Evolutionary conservation across 1,139 yeast genomes (phyloP).

Genomic region (Nadsonia starkeyi-henricii): DNA sequence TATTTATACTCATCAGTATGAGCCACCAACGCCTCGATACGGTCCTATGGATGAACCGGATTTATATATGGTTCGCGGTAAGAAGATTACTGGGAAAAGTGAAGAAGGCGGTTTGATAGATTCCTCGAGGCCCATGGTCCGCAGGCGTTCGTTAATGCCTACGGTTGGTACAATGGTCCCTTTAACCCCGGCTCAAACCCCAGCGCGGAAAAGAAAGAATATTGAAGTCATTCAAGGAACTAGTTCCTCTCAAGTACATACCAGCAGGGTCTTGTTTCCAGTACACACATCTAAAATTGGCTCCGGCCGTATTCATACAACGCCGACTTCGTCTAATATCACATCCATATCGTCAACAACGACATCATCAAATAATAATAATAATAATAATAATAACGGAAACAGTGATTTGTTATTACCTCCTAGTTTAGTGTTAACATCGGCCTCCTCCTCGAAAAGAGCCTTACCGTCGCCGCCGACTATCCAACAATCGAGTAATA

Average conservation of each 20-base stretch:
- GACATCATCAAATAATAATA: too few species aligned
- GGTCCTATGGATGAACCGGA: constrained; percentile 25
- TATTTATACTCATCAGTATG: constrained; percentile 12
- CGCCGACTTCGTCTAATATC: constrained; percentile 1
- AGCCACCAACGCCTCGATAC: constrained; percentile 25
- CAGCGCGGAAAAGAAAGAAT: constrained; percentile 7
- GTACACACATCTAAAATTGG: constrained; percentile 7
- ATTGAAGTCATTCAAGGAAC: constrained; percentile 6
- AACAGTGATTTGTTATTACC: too few species aligned
- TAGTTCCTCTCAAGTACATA: neutral
- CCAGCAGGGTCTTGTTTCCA: constrained; percentile 8
- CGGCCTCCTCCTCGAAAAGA: too few species aligned
- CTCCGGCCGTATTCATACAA: constrained; percentile 7
- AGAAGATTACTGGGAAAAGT: neutral
- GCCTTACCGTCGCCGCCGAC: too few species aligned
- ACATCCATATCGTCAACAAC: neutral
- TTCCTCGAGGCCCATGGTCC: neutral
- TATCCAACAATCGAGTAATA: too few species aligned
- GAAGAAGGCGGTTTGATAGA: neutral
- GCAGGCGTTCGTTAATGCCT: neutral
- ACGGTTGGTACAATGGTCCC: constrained; percentile 6
- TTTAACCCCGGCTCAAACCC: constrained; percentile 10
- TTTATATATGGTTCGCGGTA: constrained; percentile 5
- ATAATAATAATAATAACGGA: too few species aligned
- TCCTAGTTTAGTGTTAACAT: too few species aligned